phyloP scores from a whole-genome alignment of 441 rosid species.

The Gossypium armourianum region DNA sequence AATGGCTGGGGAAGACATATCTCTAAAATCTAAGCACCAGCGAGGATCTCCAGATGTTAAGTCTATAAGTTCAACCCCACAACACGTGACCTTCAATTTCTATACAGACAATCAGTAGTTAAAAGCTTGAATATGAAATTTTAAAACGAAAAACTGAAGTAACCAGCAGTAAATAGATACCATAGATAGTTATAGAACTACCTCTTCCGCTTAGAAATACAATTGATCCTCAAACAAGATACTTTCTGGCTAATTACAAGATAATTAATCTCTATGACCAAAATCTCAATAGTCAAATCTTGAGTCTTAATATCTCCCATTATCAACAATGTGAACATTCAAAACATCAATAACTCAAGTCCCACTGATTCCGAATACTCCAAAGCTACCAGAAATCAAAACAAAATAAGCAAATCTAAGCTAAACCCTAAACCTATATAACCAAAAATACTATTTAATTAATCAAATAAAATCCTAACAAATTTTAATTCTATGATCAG shows the following conservation, averaged over 20 bases:
- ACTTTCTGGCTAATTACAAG: neutral
- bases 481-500: neutral
- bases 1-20: slow-evolving; percentile 82
- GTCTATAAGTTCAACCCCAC: slow-evolving; percentile 75
- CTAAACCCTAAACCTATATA: neutral
- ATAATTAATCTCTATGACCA: neutral
- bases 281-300: neutral
- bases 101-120: slow-evolving; percentile 23
- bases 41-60: slow-evolving; percentile 66
- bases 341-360: neutral
- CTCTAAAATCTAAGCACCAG: slow-evolving; percentile 98
- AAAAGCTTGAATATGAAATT: slow-evolving; percentile 1
- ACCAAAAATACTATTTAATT: neutral
- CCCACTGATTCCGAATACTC: neutral
- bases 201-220: neutral
- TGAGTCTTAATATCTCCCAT: neutral
- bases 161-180: neutral
- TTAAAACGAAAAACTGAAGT: neutral
- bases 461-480: neutral
- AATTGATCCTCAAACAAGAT: neutral
- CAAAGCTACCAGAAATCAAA: neutral
- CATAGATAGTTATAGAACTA: neutral
- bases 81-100: slow-evolving; percentile 80
- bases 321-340: neutral
- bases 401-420: neutral